These are phyloP conservation scores for Colletotrichum sublineola DNA, from an alignment of 2,329 filamentous ascomycete species.

Conservation along the genomic window DNA sequence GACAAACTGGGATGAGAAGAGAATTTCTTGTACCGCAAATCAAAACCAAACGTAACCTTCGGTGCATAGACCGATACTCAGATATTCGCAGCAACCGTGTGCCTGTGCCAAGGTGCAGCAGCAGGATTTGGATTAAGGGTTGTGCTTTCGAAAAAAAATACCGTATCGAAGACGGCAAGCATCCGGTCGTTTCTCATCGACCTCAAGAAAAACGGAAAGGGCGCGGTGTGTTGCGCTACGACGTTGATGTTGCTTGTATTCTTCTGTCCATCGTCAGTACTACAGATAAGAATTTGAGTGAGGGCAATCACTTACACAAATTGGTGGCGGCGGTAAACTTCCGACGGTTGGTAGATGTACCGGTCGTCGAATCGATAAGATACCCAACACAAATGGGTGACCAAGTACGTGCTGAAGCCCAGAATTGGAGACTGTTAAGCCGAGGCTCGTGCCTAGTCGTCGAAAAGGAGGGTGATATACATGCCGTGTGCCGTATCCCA, in stretches of 20 bases:
- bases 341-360: conserved; percentile 9
- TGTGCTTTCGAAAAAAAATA: background rate
- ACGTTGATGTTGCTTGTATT: conserved; percentile 12
- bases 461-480: background rate
- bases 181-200: background rate
- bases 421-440: background rate
- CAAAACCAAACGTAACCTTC: background rate
- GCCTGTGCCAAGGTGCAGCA: conserved; percentile 9
- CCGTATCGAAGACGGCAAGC: background rate
- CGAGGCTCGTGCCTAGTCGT: background rate
- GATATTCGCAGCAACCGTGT: conserved; percentile 14
- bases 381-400: conserved; percentile 26
- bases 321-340: conserved; percentile 5
- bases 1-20: conserved; percentile 9
- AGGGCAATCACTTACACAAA: conserved; percentile 24
- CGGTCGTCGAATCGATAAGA: conserved; percentile 3
- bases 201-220: background rate
- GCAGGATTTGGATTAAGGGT: conserved; percentile 32
- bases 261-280: conserved; percentile 14
- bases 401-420: background rate
- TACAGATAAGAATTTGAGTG: background rate
- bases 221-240: conserved; percentile 22
- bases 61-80: background rate
- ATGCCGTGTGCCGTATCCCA: background rate
- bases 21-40: background rate